These are phyloP conservation scores for Medicago ruthenica DNA, from an alignment of 306 rosid genomes.

Conservation along the genomic window DNA sequence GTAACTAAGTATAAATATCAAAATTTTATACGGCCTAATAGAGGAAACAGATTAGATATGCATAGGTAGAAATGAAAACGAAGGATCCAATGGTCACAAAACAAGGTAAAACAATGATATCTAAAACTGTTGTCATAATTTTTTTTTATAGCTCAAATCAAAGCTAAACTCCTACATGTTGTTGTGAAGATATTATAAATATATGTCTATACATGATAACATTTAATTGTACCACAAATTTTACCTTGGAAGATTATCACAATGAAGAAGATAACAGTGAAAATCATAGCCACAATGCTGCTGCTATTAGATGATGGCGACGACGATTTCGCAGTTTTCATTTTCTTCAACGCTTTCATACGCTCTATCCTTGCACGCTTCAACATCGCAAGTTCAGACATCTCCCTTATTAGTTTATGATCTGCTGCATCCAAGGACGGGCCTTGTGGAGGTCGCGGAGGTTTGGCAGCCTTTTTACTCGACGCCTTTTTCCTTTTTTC, in stretches of 20 bases:
- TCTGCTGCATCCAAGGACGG: slow-evolving; percentile 87
- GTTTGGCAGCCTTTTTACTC: slow-evolving; percentile 73
- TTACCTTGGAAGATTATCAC: slow-evolving; percentile 84
- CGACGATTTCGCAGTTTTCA: slow-evolving; percentile 59
- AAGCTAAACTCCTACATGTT: background rate
- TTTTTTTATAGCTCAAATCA: too few species aligned
- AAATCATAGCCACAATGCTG: slow-evolving; percentile 72
- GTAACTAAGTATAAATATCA: background rate
- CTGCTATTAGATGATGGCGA: slow-evolving; percentile 55
- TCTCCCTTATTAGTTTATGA: slow-evolving; percentile 74
- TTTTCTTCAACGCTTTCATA: slow-evolving; percentile 80
- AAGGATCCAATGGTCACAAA: too few species aligned
- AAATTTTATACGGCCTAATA: too few species aligned
- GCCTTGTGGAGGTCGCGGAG: slow-evolving; percentile 91
- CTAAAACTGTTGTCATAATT: too few species aligned
- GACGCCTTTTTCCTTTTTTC: slow-evolving; percentile 69
- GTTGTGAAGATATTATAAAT: background rate
- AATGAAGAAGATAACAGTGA: slow-evolving; percentile 76
- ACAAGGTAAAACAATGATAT: too few species aligned
- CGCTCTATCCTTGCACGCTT: slow-evolving; percentile 85
- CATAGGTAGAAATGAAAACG: too few species aligned
- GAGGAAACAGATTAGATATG: too few species aligned
- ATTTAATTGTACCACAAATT: slow-evolving; percentile 16
- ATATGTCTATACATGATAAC: background rate
- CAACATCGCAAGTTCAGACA: slow-evolving; percentile 79